Evolutionary conservation across 257 asterid genomes (phyloP).

Genomic region (Petunia secreta): DNA sequence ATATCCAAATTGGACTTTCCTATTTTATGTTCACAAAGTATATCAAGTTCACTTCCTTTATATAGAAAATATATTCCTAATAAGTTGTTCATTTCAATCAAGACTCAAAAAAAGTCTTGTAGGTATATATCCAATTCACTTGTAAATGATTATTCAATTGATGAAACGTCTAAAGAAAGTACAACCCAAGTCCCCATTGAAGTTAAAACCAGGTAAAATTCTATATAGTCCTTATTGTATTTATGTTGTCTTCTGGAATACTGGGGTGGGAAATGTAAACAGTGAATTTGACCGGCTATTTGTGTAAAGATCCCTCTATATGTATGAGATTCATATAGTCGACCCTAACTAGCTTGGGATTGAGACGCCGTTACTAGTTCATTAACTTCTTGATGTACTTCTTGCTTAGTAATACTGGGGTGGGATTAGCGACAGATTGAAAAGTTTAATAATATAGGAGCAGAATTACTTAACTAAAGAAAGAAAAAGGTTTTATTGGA

Average conservation of each 20-base stretch:
- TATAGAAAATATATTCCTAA: conserved; percentile 8
- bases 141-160: conserved; percentile 49
- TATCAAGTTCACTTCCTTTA: conserved; percentile 30
- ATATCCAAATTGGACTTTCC: conserved; percentile 45
- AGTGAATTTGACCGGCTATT: too few relatives aligned
- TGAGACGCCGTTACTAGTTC: neutral
- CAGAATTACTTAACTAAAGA: neutral
- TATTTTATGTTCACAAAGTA: conserved; percentile 32
- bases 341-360: neutral
- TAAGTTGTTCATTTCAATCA: conserved; percentile 30
- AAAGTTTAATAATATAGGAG: neutral
- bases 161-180: conserved; percentile 39
- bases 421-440: neutral
- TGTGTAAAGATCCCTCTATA: too few relatives aligned
- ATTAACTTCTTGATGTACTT: neutral
- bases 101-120: conserved; percentile 30
- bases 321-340: neutral
- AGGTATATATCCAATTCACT: conserved; percentile 42
- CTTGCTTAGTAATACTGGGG: neutral
- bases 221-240: neutral
- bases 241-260: neutral
- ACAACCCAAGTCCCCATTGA: conserved; percentile 26
- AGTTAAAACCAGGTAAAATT: conserved; percentile 54
- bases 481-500: neutral
- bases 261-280: neutral